Evolutionary conservation across 2,329 filamentous ascomycete species (phyloP).

Genomic region (Fusarium illudens): DNA sequence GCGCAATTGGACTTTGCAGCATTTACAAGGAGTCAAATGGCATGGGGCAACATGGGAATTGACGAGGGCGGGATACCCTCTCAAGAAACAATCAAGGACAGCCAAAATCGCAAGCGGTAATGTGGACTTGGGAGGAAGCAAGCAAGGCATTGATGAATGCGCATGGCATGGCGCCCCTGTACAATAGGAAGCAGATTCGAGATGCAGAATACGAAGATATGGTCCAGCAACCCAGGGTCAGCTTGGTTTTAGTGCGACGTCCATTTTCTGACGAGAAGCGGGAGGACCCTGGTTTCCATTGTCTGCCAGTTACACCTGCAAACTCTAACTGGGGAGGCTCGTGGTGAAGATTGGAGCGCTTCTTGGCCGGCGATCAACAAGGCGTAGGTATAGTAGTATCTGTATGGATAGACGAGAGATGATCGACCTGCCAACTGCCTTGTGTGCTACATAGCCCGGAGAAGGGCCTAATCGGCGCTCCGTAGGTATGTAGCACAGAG

Average conservation of each 20-base stretch:
- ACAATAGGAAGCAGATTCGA: slow-evolving; percentile 14
- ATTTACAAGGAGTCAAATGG: slow-evolving; percentile 30
- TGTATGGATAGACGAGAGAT: background rate
- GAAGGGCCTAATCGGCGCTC: background rate
- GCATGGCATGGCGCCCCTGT: slow-evolving; percentile 10
- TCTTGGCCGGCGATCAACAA: slow-evolving; percentile 16
- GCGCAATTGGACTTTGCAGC: slow-evolving; percentile 27
- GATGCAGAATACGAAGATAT: slow-evolving; percentile 4
- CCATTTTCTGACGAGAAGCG: background rate
- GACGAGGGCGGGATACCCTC: slow-evolving; percentile 26
- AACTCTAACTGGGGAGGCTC: slow-evolving; percentile 8
- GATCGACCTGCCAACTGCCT: background rate
- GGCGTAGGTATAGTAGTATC: background rate
- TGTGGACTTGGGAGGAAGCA: slow-evolving; percentile 20
- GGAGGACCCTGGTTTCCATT: background rate
- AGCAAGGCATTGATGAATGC: no score
- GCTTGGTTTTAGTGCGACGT: background rate
- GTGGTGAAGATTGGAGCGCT: slow-evolving; percentile 30
- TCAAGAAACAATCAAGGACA: slow-evolving; percentile 9
- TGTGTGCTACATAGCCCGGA: background rate
- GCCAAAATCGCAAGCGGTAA: background rate
- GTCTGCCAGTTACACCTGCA: slow-evolving; percentile 1
- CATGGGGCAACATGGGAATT: slow-evolving; percentile 16
- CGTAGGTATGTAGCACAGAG: no score
- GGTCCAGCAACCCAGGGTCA: background rate